phyloP scores from a whole-genome alignment of 352 stramenopile species.

The Pythium coloratum region DNA sequence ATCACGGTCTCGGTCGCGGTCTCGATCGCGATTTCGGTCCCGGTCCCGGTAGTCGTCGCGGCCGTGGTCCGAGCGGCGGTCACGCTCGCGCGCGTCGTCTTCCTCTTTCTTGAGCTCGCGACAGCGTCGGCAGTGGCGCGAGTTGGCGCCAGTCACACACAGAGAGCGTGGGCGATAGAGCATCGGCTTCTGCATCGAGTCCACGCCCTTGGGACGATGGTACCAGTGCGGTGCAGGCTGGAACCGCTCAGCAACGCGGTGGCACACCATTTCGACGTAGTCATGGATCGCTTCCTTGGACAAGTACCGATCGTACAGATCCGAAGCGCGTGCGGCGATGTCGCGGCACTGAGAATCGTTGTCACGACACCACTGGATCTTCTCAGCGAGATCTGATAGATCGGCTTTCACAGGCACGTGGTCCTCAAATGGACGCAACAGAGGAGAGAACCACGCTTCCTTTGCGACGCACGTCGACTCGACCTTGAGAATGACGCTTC shows the following conservation, averaged over 20 bases:
- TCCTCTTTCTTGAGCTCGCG: conserved; percentile 67
- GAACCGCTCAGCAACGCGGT: conserved; percentile 91
- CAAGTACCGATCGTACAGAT: conserved; percentile 94
- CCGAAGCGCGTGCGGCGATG: conserved; percentile 94
- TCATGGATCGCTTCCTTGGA: conserved; percentile 93
- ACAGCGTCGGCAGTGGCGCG: conserved; percentile 67
- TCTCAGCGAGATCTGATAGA: conserved; percentile 97
- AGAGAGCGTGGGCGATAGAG: conserved; percentile 52
- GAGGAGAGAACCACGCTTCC: conserved; percentile 97
- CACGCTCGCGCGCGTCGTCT: conserved; percentile 31
- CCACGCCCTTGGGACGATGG: conserved; percentile 53
- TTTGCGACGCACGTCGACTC: conserved; percentile 93
- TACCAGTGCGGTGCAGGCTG: conserved; percentile 62
- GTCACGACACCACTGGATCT: conserved; percentile 97
- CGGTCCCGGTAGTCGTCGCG: conserved; percentile 22
- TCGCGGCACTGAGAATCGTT: conserved; percentile 96
- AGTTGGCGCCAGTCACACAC: conserved; percentile 56
- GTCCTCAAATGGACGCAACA: conserved; percentile 96
- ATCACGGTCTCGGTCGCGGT: conserved; percentile 27
- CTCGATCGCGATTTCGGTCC: conserved; percentile 10
- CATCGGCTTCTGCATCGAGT: conserved; percentile 60
- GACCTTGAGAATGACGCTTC: conserved; percentile 97
- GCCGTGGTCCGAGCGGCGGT: conserved; percentile 34
- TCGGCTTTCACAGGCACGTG: conserved; percentile 97
- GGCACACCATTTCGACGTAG: conserved; percentile 96